phyloP scores from a whole-genome alignment of 2,329 filamentous ascomycete species.

The Fusarium proliferatum region DNA sequence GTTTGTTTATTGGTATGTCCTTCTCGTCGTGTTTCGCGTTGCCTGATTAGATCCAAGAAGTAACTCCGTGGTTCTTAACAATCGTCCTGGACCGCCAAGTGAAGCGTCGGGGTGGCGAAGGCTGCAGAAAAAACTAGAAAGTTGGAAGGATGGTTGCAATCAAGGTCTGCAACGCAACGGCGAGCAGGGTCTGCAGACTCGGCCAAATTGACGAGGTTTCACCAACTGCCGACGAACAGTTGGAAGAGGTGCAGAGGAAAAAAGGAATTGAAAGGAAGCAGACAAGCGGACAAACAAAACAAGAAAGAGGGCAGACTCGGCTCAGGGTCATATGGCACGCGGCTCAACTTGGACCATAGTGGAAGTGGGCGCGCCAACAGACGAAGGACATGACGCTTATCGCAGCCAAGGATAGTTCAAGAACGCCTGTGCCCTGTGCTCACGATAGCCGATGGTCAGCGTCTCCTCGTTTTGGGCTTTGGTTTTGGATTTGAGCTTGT shows the following conservation, averaged over 20 bases:
- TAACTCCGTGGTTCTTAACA: neutral
- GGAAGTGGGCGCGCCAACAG: slow-evolving; percentile 30
- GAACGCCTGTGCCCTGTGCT: slow-evolving; percentile 27
- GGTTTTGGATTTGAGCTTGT: slow-evolving; percentile 12
- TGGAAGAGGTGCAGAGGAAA: neutral
- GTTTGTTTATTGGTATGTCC: neutral
- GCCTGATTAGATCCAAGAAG: neutral
- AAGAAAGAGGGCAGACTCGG: slow-evolving; percentile 29
- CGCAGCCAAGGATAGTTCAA: slow-evolving; percentile 32
- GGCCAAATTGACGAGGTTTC: slow-evolving; percentile 1
- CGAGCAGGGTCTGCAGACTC: slow-evolving; percentile 23
- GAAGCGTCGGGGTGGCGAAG: slow-evolving; percentile 28
- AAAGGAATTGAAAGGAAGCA: neutral
- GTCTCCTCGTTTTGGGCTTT: slow-evolving; percentile 15
- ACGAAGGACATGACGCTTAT: slow-evolving; percentile 43
- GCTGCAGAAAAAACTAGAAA: slow-evolving; percentile 26
- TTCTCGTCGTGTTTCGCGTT: slow-evolving; percentile 3
- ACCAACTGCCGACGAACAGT: neutral
- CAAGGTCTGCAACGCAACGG: slow-evolving; percentile 21
- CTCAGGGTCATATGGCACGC: slow-evolving; percentile 29
- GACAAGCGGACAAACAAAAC: neutral
- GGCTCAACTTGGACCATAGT: slow-evolving; percentile 28
- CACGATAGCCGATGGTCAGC: slow-evolving; percentile 37
- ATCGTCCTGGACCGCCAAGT: slow-evolving; percentile 12
- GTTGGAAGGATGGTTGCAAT: slow-evolving; percentile 26